A percentile compares a stretch with the other conserved stretches of the same genome.
These are phyloP conservation scores for Amanita molliuscula DNA, from an alignment of 768 basidiomycete species.

Conservation along the genomic window DNA sequence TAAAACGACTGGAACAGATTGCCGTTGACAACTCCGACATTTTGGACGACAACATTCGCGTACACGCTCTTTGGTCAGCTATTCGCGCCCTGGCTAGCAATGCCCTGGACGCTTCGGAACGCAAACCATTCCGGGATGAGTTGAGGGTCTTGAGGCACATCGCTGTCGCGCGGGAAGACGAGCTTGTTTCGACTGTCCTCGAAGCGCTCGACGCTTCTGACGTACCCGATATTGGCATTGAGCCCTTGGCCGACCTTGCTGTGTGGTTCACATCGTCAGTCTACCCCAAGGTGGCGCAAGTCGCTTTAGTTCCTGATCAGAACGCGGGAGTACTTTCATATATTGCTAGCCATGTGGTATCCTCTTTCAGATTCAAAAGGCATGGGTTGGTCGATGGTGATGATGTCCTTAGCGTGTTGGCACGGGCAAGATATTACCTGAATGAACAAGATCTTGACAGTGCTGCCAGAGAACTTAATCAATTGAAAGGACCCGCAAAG, in stretches of 20 bases:
- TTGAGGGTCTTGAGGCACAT: constrained; percentile 74
- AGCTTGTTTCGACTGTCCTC: constrained; percentile 52
- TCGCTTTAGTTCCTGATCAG: constrained; percentile 89
- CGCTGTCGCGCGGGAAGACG: constrained; percentile 60
- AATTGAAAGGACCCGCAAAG: constrained; percentile 75
- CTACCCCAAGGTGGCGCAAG: constrained; percentile 71
- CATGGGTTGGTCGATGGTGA: constrained; percentile 70
- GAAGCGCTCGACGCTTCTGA: constrained; percentile 61
- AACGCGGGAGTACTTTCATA: constrained; percentile 84
- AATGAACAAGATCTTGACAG: constrained; percentile 88
- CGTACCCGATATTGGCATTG: constrained; percentile 71
- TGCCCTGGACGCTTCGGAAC: constrained; percentile 52
- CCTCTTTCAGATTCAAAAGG: constrained; percentile 68
- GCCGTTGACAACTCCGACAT: constrained; percentile 85
- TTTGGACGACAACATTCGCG: constrained; percentile 87
- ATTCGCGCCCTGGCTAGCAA: constrained; percentile 67
- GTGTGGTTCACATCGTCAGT: constrained; percentile 87
- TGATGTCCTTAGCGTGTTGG: constrained; percentile 80
- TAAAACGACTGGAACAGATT: constrained; percentile 87
- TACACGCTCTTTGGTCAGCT: constrained; percentile 90
- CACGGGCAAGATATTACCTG: constrained; percentile 82
- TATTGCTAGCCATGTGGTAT: constrained; percentile 70
- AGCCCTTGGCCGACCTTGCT: constrained; percentile 82
- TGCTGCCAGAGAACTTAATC: constrained; percentile 87
- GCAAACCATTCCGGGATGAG: constrained; percentile 84